Base-by-base conservation (phyloP, 208 protist species). In the Naegleria gruberi region DNA sequence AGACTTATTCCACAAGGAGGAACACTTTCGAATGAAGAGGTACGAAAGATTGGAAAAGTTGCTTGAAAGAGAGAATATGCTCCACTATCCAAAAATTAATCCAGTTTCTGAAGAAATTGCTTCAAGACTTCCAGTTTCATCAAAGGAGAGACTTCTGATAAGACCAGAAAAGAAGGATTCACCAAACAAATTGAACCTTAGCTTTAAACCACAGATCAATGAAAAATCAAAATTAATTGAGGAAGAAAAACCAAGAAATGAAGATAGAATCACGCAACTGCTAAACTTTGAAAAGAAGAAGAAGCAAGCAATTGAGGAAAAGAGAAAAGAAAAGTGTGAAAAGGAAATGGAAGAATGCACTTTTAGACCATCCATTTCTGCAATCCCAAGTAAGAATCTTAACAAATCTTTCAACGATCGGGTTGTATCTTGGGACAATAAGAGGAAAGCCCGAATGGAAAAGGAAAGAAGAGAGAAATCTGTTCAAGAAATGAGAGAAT, bases 61-160 rank as follows among this genome's bases (percentile, higher is more conserved):
- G 57, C 57, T 88, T 15, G 90, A 87, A 89, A 82, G 86, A 26
- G 91, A 91, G 85, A 84, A 46, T 6, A 1, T 46, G 19, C 81
- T 88, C 4, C 93, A 95, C 83, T 91, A 92, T n/a, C 94, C 94
- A 17, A 91, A 91, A 41, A 95, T 96, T 65, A 93, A 95, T 92
- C 93, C 93, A 0, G 94, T 96, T 26, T 95, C 94, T 87, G 94
- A 94, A 15, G 94, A 93, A 6, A 95, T 96, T 82, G 95, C 95
- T 26, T 89, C 91, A 43, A 87, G 90, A 26, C 91, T 95, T 46
- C 94, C 93, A 7, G 90, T 94, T 87, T 94, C 93, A 26, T 55
- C 94, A 37, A 91, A 90, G 89, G 93, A 96, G 57, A 93, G 95
- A 12, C 90, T 96, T 15, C 93, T 86, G 34, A 34, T 12, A 91